Base-by-base conservation (phyloP, 2,329 filamentous ascomycete genomes). In the Grosmannia huntii region DNA sequence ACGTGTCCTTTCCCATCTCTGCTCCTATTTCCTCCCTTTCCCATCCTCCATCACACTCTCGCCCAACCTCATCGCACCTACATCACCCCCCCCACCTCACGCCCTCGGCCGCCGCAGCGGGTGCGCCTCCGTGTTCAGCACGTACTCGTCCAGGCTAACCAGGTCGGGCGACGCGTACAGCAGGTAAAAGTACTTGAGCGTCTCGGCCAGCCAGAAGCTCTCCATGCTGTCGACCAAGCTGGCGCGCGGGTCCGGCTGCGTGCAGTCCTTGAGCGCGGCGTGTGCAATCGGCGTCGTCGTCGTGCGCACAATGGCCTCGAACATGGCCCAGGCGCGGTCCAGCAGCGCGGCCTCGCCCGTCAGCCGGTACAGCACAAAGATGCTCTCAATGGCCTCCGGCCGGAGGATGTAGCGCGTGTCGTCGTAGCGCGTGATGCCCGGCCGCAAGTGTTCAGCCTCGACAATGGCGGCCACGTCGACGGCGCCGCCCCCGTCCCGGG, bases 171-270 rank as follows among this genome's bases (percentile, higher is more conserved):
- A 80, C 53, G 80, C 82, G 63, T 88, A 90, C 21, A 88, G 78
- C 59, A 90, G 71, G 64, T 86, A 90, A 61, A 89, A 89, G 65
- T 90, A 90, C 70, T 90, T 91, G 63, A 89, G 70, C 48, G 86
- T 90, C 74, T 90, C 86, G 3, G 83, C 83, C 64, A 87, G 74
- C 84, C 87, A 90, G 66, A 89, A 89, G 57, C 76, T 78, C 74
- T 76, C 53, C 23, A 48, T 58, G 11, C 51, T 54, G 51, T 59
- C 54, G 38, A 57, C 33, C 53, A 53, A 52, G 21, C 57, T 33
- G 7, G 19, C 14, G 19, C 52, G 57, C 41, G 61, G 57, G n/a
- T 55, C n/a, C 7, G 46, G 36, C 21, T 1, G n/a, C 12, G 61
- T 63, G 57, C 49, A 59, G 53, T 60, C 57, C 0, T 68, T 70